These are phyloP conservation scores for Pleurotus ostreatus DNA, from an alignment of 768 basidiomycete species.

Conservation along the genomic window DNA sequence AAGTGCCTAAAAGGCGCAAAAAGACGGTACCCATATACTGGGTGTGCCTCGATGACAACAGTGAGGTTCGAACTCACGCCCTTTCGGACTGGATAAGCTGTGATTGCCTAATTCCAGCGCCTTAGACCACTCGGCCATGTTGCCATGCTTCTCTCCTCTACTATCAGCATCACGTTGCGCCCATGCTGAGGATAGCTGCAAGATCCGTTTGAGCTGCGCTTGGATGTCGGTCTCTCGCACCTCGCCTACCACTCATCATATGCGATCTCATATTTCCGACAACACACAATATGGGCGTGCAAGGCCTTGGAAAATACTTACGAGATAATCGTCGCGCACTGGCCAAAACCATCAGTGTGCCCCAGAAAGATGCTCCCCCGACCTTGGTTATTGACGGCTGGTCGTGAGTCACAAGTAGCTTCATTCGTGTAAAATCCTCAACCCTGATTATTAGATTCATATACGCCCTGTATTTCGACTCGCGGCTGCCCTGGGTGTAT, in stretches of 20 bases:
- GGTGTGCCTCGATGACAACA: constrained; percentile 27
- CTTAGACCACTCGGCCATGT: constrained; percentile 61
- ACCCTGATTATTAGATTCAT: constrained; percentile 54
- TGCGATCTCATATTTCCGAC: constrained; percentile 1
- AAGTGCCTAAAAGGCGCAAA: no score
- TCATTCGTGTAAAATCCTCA: constrained; percentile 10
- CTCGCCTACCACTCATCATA: not conserved
- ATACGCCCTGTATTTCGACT: constrained; percentile 57
- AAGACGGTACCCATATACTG: no score
- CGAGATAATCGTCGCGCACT: constrained; percentile 43
- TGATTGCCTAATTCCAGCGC: constrained; percentile 49
- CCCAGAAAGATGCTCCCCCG: constrained; percentile 16
- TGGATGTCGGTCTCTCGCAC: no score
- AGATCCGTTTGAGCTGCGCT: no score
- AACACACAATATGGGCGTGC: constrained; percentile 40
- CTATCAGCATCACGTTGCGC: no score
- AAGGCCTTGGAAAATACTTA: constrained; percentile 50
- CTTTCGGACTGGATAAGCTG: constrained; percentile 33
- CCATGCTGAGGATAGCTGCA: no score
- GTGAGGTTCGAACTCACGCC: constrained; percentile 44
- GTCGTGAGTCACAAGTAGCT: constrained; percentile 60
- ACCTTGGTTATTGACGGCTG: constrained; percentile 77
- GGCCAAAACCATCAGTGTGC: constrained; percentile 26
- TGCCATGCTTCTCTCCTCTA: constrained; percentile 21
- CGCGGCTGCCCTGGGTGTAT: constrained; percentile 76